Conservation (phyloP, 1,139 yeast genomes). For the Debaryomyces coudertii region DNA sequence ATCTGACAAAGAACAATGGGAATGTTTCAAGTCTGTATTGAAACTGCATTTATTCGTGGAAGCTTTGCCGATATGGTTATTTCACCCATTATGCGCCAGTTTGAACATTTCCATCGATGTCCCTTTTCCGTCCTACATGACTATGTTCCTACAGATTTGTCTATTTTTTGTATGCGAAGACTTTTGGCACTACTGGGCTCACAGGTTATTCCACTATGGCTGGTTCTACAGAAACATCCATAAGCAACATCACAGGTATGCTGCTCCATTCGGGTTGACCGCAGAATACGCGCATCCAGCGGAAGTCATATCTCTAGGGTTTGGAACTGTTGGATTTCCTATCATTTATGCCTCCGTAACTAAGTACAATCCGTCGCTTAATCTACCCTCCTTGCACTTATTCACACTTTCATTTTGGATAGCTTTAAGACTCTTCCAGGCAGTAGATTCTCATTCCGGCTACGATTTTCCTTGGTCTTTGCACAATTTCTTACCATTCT, state of each 20-base stretch:
- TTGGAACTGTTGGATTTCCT: conserved; percentile 95
- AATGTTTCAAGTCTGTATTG: conserved; percentile 82
- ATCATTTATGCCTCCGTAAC: conserved; percentile 53
- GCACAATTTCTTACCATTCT: conserved; percentile 85
- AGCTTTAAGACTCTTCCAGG: conserved; percentile 85
- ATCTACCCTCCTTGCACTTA: conserved; percentile 73
- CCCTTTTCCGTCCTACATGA: conserved; percentile 73
- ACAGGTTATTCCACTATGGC: conserved; percentile 84
- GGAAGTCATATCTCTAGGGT: conserved; percentile 87
- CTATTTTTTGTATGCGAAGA: conserved; percentile 86
- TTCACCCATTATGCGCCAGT: conserved; percentile 83
- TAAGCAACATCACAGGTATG: conserved; percentile 94
- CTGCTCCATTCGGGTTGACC: conserved; percentile 94
- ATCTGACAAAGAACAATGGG: conserved; percentile 81
- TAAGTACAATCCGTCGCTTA: conserved; percentile 37
- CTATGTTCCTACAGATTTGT: conserved; percentile 65
- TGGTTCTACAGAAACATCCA: conserved; percentile 87
- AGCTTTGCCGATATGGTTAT: conserved; percentile 93
- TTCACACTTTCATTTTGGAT: conserved; percentile 88
- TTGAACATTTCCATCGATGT: conserved; percentile 76
- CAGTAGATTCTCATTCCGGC: conserved; percentile 96
- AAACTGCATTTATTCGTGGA: conserved; percentile 87
- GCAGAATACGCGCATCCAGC: conserved; percentile 97
- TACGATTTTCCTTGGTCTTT: conserved; percentile 97
- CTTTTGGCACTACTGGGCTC: conserved; percentile 95